Percentiles rank a stretch among this genome's conserved stretches.
These are phyloP conservation scores for Amaranthus palmeri DNA, from an alignment of 148 eudicot species.

Conservation along the genomic window DNA sequence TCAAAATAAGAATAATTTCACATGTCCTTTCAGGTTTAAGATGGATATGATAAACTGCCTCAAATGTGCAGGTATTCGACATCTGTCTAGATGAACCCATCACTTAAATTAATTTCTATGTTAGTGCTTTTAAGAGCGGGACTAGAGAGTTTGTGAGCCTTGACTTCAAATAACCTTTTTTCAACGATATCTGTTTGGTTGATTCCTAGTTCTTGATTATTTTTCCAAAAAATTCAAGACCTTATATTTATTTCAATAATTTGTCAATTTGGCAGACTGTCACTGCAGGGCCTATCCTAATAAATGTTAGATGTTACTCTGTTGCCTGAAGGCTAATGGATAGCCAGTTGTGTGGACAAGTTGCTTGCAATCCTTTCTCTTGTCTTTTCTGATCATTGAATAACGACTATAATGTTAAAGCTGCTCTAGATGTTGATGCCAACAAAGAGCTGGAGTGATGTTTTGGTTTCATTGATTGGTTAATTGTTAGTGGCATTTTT, in stretches of 20 bases:
- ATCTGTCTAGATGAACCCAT: too few relatives aligned
- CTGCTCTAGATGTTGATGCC: not conserved
- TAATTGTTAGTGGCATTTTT: too few relatives aligned
- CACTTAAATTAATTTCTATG: too few relatives aligned
- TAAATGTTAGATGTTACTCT: not conserved
- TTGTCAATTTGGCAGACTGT: not conserved
- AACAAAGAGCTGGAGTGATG: not conserved
- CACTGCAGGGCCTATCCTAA: not conserved
- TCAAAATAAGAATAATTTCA: too few relatives aligned
- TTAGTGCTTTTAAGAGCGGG: too few relatives aligned
- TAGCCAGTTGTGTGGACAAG: not conserved
- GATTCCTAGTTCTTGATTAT: not conserved
- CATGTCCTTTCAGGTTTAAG: too few relatives aligned
- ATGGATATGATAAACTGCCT: too few relatives aligned
- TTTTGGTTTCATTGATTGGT: not conserved
- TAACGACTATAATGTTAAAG: not conserved
- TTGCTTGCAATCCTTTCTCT: too few relatives aligned
- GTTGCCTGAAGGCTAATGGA: not conserved
- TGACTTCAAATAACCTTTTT: not conserved
- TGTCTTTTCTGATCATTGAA: not conserved
- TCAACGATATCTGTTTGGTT: not conserved
- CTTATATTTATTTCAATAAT: not conserved
- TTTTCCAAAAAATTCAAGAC: not conserved
- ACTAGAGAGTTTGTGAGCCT: not conserved
- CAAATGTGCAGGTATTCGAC: too few relatives aligned